phyloP scores from a whole-genome alignment of 2,329 filamentous ascomycete genomes.

The Fusarium sulawesiense region DNA sequence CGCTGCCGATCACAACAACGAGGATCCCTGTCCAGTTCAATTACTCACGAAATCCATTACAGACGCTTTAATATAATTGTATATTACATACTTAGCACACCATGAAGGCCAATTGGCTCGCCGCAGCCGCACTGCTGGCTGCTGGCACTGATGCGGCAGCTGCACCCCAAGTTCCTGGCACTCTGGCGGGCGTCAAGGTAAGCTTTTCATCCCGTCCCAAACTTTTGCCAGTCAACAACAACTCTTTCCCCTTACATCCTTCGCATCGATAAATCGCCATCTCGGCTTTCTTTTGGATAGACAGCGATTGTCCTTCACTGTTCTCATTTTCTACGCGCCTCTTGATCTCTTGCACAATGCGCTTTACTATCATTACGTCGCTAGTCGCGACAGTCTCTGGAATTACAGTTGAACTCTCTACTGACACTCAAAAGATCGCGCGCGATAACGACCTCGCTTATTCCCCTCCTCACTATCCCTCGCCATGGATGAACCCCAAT shows the following conservation, averaged over 20 bases:
- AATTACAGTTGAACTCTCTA: constrained; percentile 18
- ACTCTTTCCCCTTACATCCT: neutral
- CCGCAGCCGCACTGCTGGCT: constrained; percentile 49
- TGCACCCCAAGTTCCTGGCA: constrained; percentile 17
- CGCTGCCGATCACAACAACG: neutral
- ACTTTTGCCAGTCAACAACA: neutral
- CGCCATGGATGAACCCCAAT: constrained; percentile 83
- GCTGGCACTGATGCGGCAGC: constrained; percentile 45
- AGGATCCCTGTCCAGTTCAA: neutral
- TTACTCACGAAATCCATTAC: neutral
- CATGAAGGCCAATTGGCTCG: constrained; percentile 52
- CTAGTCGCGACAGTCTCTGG: neutral
- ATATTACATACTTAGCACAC: constrained; percentile 8
- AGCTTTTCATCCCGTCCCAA: neutral
- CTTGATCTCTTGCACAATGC: constrained; percentile 17
- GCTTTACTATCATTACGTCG: constrained; percentile 8
- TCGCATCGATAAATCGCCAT: neutral
- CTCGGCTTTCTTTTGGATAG: neutral
- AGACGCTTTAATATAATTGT: neutral
- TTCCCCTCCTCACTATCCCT: constrained; percentile 79
- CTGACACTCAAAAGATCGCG: constrained; percentile 43
- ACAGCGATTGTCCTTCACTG: neutral
- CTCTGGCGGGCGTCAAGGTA: constrained; percentile 28
- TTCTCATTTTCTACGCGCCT: neutral
- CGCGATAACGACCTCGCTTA: constrained; percentile 47